Evolutionary conservation across 2,329 filamentous ascomycete species (phyloP).

Genomic region (Alternaria viburni): DNA sequence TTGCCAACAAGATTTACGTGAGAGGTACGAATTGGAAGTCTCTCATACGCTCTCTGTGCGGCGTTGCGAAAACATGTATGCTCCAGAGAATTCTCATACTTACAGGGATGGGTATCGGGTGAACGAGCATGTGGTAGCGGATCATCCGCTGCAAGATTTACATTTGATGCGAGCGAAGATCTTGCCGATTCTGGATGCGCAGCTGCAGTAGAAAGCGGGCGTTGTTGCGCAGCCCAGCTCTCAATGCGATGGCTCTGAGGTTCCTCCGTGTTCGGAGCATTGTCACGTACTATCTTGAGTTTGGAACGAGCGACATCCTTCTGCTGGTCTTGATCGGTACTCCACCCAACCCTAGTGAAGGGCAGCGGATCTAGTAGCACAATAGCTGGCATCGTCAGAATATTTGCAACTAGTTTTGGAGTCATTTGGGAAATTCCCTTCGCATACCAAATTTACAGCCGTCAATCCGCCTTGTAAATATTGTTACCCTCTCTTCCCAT

Average conservation of each 20-base stretch:
- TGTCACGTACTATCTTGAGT: background rate
- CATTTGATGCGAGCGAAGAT: background rate
- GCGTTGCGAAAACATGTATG: no score
- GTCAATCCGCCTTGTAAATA: background rate
- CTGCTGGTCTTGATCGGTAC: background rate
- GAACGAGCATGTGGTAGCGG: background rate
- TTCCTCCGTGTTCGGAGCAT: background rate
- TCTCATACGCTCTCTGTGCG: no score
- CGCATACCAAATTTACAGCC: background rate
- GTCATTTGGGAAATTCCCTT: background rate
- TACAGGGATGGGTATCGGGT: background rate
- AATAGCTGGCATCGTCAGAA: background rate
- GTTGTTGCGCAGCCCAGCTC: background rate
- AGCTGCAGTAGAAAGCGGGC: background rate
- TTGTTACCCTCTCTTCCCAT: background rate
- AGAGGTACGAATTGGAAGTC: no score
- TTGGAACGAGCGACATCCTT: background rate
- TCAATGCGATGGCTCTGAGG: background rate
- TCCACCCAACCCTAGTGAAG: background rate
- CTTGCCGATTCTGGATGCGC: background rate
- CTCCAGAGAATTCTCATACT: background rate
- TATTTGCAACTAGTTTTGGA: background rate
- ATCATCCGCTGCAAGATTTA: background rate
- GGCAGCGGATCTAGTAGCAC: background rate
- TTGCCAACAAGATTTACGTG: no score